Evolutionary conservation across 225 moss, liverwort and hornwort species (phyloP), one percentile per base, ranked within the genome.

Genomic region (Sphagnum contortum): DNA sequence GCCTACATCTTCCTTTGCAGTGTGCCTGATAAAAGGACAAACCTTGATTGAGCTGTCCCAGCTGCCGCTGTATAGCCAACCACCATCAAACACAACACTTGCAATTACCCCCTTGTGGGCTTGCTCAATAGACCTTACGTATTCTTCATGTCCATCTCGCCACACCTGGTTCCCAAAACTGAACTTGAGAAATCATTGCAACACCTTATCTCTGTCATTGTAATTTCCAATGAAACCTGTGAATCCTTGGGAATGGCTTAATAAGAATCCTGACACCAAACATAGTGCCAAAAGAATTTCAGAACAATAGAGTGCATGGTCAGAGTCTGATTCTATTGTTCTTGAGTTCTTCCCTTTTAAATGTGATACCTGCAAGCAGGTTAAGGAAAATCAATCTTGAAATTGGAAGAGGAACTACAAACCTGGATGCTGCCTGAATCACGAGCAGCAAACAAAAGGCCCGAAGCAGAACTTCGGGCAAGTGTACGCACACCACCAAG

Each of bases 31-130:
- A 29, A 53, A 75, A 14, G 62, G 44, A 69, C 11, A 9, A 7
- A 86, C 96, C 88, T 96, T 96, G 46, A 96, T 87, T 63, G 74
- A 80, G 61, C 85, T 69, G 62, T 96, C 96, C 90, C 92, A 92
- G 72, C 96, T 89, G 76, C 85, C 88, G 59, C 90, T 81, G 54
- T 89, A 92, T 49, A 96, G 87, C 76, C 83, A 92, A 72, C 74
- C 64, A 55, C 83, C 88, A 74, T 83, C 79, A 12, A 85, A 71
- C 64, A 73, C 71, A 66, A 96, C 71, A 45, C 85, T 74, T 46
- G 92, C 83, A 47, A 96, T 77, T 54, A 90, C 83, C 68, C 61
- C 78, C 73, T 83, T 76, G 69, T 98, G 96, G 9, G 90, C 92
- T 29, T 29, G 29, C 77, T 79, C 81, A 59, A 98, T 75, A 11